Conservation (phyloP, 1,284 basidiomycete genomes). For the Sphagnurus paluster region DNA sequence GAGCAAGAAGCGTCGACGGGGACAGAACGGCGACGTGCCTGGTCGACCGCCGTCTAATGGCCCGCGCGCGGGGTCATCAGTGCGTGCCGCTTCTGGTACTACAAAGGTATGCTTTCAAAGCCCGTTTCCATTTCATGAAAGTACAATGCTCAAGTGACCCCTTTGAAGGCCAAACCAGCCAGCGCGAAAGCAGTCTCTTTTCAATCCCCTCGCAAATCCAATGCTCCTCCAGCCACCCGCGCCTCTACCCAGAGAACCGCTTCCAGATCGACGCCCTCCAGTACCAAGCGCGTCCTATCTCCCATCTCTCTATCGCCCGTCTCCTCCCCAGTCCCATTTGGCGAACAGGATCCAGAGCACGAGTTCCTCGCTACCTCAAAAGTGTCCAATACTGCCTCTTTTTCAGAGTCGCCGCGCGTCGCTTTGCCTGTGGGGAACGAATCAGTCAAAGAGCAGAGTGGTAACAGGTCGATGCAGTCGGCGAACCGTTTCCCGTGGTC, state of each 20-base stretch:
- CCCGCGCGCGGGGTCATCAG: slow-evolving; percentile 10
- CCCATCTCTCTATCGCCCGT: too few species aligned
- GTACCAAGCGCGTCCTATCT: slow-evolving; percentile 2
- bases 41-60: slow-evolving; percentile 12
- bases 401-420: slow-evolving; percentile 52
- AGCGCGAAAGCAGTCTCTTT: slow-evolving; percentile 31
- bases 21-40: slow-evolving; percentile 15
- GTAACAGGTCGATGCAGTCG: slow-evolving; percentile 7
- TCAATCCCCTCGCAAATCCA: slow-evolving; percentile 24
- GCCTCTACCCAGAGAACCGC: slow-evolving; percentile 10
- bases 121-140: background rate
- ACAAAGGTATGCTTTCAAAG: slow-evolving; percentile 23
- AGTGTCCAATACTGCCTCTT: slow-evolving; percentile 55
- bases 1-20: slow-evolving; percentile 17
- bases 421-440: slow-evolving; percentile 4
- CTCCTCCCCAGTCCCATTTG: slow-evolving; percentile 62
- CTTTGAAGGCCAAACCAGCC: slow-evolving; percentile 22
- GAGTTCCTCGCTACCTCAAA: slow-evolving; percentile 47
- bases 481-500: slow-evolving; percentile 11
- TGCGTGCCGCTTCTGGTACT: slow-evolving; percentile 7
- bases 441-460: background rate
- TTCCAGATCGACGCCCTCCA: slow-evolving; percentile 12
- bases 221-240: slow-evolving; percentile 2
- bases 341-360: slow-evolving; percentile 47
- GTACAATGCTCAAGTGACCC: slow-evolving; percentile 19